A percentile compares a stretch with the other conserved stretches of the same genome.
phyloP scores from a whole-genome alignment of 139 green algal species.

The Picochlorum sp. region DNA sequence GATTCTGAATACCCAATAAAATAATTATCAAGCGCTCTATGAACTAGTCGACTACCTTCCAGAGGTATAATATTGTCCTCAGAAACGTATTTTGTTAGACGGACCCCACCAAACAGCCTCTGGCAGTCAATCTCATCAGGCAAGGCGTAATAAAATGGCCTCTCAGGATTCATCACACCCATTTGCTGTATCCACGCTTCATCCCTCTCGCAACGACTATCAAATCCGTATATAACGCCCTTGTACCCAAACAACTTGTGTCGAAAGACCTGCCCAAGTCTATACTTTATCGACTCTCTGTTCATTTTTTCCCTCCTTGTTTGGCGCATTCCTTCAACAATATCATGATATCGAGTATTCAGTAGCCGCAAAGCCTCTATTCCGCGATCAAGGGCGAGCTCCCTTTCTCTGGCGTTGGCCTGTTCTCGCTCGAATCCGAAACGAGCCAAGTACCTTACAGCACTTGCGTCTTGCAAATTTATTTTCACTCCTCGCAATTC shows the following conservation, averaged over 20 bases:
- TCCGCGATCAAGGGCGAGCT: constrained; percentile 6
- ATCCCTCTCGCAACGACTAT: constrained; percentile 13
- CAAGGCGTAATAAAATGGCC: constrained; percentile 13
- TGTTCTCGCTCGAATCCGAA: constrained; percentile 1
- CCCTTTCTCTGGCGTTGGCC: not conserved
- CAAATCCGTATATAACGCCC: constrained; percentile 17
- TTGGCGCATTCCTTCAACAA: constrained; percentile 1
- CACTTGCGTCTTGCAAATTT: not conserved
- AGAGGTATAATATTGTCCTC: constrained; percentile 26
- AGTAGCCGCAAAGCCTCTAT: constrained; percentile 13
- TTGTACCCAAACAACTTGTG: constrained; percentile 22
- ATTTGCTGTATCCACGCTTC: constrained; percentile 8
- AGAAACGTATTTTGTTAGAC: constrained; percentile 17
- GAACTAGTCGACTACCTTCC: not conserved
- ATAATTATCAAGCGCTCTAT: constrained; percentile 13
- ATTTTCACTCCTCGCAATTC: not conserved
- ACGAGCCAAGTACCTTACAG: not conserved
- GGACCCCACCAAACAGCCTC: constrained; percentile 15
- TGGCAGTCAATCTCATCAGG: constrained; percentile 16
- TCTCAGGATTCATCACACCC: not conserved
- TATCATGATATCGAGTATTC: constrained; percentile 1
- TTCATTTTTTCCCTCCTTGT: not conserved
- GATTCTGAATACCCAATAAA: constrained; percentile 10
- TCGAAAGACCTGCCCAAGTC: constrained; percentile 14
- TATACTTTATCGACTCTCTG: constrained; percentile 1